A percentile compares a stretch with the other conserved stretches of the same genome.
These are phyloP conservation scores for Zancudomyces culisetae DNA, from an alignment of 371 early-diverging fungal genomes.

Conservation along the genomic window DNA sequence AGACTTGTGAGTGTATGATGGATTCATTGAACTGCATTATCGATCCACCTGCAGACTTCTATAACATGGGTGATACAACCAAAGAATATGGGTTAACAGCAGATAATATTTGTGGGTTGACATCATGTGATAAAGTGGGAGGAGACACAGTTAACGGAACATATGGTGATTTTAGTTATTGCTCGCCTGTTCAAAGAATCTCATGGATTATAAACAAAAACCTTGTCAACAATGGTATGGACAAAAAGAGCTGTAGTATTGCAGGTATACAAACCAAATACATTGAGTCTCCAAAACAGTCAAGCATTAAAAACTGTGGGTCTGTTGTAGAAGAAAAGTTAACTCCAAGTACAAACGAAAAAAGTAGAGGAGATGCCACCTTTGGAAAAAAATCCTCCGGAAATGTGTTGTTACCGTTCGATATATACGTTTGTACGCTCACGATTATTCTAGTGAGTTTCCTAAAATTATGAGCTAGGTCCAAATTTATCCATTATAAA, in stretches of 20 bases:
- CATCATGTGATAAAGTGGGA: not conserved
- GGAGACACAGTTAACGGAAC: not conserved
- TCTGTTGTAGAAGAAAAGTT: not conserved
- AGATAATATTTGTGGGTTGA: not conserved
- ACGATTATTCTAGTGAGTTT: too few relatives aligned
- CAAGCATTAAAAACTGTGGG: not conserved
- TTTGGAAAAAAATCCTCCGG: too few relatives aligned
- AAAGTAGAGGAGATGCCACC: too few relatives aligned
- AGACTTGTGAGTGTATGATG: not conserved
- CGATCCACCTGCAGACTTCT: not conserved
- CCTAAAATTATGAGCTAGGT: too few relatives aligned
- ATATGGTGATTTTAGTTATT: not conserved
- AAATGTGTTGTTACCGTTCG: too few relatives aligned
- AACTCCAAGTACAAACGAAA: not conserved
- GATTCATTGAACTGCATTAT: constrained; percentile 5
- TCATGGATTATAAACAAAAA: not conserved
- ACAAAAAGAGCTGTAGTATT: not conserved
- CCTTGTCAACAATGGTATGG: not conserved
- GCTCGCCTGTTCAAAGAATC: not conserved
- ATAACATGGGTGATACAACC: not conserved
- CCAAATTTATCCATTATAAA: too few relatives aligned
- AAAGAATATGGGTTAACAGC: not conserved
- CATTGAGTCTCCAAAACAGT: not conserved
- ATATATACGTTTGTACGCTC: too few relatives aligned
- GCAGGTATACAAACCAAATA: not conserved